Evolutionary conservation across 768 basidiomycete species (phyloP).

Genomic region (Trametes cinnabarina): DNA sequence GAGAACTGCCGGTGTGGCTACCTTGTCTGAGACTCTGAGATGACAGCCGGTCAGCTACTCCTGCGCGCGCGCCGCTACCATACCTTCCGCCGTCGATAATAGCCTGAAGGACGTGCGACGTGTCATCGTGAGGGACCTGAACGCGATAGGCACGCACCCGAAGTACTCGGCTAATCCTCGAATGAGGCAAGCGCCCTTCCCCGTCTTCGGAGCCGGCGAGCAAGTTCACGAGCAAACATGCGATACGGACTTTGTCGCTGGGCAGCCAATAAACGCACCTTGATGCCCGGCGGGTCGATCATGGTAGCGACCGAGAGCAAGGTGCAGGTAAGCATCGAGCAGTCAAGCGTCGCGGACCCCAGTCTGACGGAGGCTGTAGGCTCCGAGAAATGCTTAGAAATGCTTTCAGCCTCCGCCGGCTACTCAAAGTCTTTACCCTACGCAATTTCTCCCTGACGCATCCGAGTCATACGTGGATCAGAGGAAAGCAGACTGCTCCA

Average conservation of each 20-base stretch:
- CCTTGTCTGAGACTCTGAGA: not conserved
- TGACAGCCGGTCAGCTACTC: not conserved
- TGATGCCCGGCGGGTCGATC: not conserved
- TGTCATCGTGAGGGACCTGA: no score
- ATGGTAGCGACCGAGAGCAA: not conserved
- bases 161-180: no score
- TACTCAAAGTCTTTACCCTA: not conserved
- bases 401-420: conserved; percentile 1
- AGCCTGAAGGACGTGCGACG: no score
- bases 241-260: not conserved
- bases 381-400: no score
- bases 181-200: not conserved
- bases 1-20: not conserved
- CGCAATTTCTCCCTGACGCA: not conserved
- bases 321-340: not conserved
- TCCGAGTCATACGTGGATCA: no score
- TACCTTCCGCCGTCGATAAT: no score
- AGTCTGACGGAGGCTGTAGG: not conserved
- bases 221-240: not conserved
- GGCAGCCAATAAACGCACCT: not conserved
- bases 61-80: not conserved
- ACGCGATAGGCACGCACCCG: no score
- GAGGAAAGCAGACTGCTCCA: not conserved
- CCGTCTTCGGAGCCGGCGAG: not conserved
- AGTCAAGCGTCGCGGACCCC: no score